Percentiles rank a stretch among this genome's conserved stretches.
Evolutionary conservation across 805 yeast species (phyloP).

Genomic region (Yarrowia osloensis): DNA sequence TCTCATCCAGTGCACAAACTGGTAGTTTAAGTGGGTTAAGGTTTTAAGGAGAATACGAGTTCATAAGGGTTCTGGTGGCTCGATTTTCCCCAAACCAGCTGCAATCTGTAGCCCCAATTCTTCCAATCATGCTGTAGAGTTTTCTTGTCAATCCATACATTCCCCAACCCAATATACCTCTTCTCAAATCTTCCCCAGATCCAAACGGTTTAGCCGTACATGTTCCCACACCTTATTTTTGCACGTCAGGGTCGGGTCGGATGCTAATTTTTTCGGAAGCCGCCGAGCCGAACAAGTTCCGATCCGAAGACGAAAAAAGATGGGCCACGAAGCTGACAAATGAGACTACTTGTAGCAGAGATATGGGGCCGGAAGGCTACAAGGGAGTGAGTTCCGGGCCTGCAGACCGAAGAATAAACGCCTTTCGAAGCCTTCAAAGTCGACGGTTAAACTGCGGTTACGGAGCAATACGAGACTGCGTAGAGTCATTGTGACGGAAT

Average conservation of each 20-base stretch:
- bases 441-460: neutral
- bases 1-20: neutral
- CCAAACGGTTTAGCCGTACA: neutral
- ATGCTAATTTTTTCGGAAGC: neutral
- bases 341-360: neutral
- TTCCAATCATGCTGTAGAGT: too few relatives aligned
- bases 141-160: too few relatives aligned
- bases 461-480: neutral
- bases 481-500: neutral
- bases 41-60: neutral
- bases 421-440: neutral
- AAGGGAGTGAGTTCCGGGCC: too few relatives aligned
- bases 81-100: neutral
- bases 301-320: neutral
- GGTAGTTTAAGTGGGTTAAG: neutral
- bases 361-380: too few relatives aligned
- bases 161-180: too few relatives aligned
- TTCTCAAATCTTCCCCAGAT: neutral
- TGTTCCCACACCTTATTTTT: neutral
- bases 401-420: too few relatives aligned
- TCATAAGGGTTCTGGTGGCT: neutral
- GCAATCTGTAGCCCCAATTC: neutral
- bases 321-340: neutral
- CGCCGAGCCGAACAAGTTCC: slow-evolving; percentile 5
- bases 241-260: neutral